phyloP scores from a whole-genome alignment of 352 stramenopile species.

The Pythium apleroticum region DNA sequence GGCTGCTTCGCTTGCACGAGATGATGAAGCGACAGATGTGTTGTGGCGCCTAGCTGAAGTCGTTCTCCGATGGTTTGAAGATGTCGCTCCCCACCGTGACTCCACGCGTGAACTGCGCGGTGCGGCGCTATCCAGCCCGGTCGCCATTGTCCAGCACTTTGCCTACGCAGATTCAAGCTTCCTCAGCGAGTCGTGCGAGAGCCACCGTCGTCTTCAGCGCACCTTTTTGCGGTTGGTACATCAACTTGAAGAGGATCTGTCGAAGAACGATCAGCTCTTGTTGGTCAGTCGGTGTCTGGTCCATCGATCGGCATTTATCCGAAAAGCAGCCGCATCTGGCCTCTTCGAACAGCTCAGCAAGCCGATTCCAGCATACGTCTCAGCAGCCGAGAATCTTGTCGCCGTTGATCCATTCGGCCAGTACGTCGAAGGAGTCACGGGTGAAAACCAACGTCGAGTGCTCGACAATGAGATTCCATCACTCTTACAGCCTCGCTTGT shows the following conservation, averaged over 20 bases:
- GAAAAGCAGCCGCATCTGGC: slow-evolving; percentile 44
- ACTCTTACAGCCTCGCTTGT: background rate
- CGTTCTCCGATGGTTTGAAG: slow-evolving; percentile 3
- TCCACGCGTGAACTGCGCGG: background rate
- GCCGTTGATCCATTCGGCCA: slow-evolving; percentile 1
- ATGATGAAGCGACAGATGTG: background rate
- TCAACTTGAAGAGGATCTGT: slow-evolving; percentile 33
- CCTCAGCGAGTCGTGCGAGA: slow-evolving; percentile 17
- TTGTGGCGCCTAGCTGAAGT: slow-evolving; percentile 14
- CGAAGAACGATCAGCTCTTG: slow-evolving; percentile 23
- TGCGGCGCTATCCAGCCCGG: slow-evolving; percentile 18
- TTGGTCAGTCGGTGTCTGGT: slow-evolving; percentile 52
- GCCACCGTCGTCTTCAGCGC: slow-evolving; percentile 33
- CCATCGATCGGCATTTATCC: slow-evolving; percentile 48
- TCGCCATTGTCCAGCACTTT: slow-evolving; percentile 61
- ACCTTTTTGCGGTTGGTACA: slow-evolving; percentile 45
- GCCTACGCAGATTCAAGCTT: slow-evolving; percentile 46
- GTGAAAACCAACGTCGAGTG: background rate
- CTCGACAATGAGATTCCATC: background rate
- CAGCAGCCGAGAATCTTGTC: too few species aligned
- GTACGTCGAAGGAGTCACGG: background rate
- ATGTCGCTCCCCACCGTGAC: background rate
- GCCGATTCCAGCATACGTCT: too few species aligned
- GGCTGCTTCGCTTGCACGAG: background rate
- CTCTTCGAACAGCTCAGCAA: slow-evolving; percentile 22